Evolutionary conservation across 2,329 filamentous ascomycete species (phyloP).

Genomic region (Cryphonectria japonica): DNA sequence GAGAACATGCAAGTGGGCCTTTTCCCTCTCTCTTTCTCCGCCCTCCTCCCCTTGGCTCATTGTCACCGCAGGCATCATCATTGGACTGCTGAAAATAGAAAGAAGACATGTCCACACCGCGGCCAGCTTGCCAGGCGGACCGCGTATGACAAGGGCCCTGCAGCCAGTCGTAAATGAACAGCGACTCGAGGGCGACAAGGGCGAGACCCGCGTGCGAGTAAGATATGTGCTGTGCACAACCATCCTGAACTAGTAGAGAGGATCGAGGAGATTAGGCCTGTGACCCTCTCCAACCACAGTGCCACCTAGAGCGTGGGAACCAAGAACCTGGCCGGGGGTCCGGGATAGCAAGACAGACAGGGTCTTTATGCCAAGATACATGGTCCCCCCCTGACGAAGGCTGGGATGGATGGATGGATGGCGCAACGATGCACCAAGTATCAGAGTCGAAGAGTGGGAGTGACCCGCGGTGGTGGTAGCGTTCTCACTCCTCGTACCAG

Average conservation of each 20-base stretch:
- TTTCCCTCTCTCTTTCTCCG: not conserved
- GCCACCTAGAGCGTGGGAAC: slow-evolving; percentile 21
- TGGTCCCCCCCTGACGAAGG: slow-evolving; percentile 13
- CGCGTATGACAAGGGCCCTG: not conserved
- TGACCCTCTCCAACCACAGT: slow-evolving; percentile 14
- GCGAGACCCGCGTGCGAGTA: slow-evolving; percentile 11
- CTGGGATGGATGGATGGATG: slow-evolving; percentile 11
- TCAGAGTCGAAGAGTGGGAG: slow-evolving; percentile 14
- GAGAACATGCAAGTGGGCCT: not conserved
- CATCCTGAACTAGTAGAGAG: slow-evolving; percentile 9
- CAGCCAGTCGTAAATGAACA: not conserved
- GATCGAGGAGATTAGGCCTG: slow-evolving; percentile 23
- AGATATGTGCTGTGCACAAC: slow-evolving; percentile 6
- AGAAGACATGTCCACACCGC: not conserved
- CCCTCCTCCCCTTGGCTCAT: not conserved
- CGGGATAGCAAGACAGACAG: slow-evolving; percentile 17
- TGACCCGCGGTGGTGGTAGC: slow-evolving; percentile 1
- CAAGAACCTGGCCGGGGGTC: slow-evolving; percentile 24
- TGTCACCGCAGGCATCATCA: not conserved
- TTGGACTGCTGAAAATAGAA: not conserved
- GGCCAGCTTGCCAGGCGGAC: not conserved
- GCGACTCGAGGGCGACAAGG: not conserved
- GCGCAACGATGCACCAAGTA: slow-evolving; percentile 15
- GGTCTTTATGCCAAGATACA: slow-evolving; percentile 22
- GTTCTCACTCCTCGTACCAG: slow-evolving; percentile 9